Base-by-base conservation (phyloP, 179 eudicot genomes). In the Drosera spatulata region DNA sequence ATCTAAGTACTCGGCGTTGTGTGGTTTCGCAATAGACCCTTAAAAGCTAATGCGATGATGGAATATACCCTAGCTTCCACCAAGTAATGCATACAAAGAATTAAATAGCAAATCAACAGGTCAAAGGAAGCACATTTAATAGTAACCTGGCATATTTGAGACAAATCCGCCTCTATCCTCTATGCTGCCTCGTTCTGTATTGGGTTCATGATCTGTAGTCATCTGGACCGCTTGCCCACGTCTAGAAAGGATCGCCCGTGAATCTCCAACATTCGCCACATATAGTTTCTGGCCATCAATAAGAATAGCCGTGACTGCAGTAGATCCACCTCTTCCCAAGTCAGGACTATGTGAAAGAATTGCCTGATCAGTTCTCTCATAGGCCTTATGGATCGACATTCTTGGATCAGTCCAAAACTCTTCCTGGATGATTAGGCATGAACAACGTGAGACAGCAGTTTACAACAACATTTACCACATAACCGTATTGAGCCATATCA, bases 251-350 rank as follows among this genome's bases (percentile, higher is more conserved):
- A 87, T 88, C 14, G 95, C 95, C 64, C 95, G 68, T 10, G 95
- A 87, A 68, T 87, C 95, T n/a, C 95, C 95, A 41, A 87, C 50
- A 62, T 87, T 87, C 48, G 91, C 95, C 3, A 85, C 71, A 84
- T 83, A 84, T 1, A 22, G 33, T 22, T 22, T 22, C 33, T 22
- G 33, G 33, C 33, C 33, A 22, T 22, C 33, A 22, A 22, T 22
- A 22, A 22, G 73, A 60, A 87, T 82, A 14, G 95, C 95, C 40
- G 95, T 87, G 50, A 87, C 95, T 33, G 95, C 91, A 22, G 95
- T 87, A 13, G 95, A 87, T 46, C 95, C 95, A 12, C 91, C 95
- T 66, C 84, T 83, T 37, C 81, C 81, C 56, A 87, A 51, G 62
- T 82, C 80, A 66, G 77, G 43, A 45, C 49, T 64, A 15, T 76